Conservation (phyloP, 805 yeast genomes). For the Cyberlindnera xishuangbannaensis region DNA sequence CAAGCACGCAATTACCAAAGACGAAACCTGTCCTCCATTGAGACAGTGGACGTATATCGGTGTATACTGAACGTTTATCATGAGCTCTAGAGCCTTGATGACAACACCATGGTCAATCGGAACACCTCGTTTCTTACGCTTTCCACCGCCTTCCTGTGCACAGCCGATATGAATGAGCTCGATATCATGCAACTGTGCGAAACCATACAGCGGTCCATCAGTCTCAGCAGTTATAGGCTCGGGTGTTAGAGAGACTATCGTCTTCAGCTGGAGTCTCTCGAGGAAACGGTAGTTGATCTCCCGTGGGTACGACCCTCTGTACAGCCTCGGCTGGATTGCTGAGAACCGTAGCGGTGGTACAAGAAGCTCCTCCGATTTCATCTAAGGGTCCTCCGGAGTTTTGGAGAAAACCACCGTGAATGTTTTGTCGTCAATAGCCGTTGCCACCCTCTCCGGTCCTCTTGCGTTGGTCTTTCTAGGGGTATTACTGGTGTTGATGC, state of each 20-base stretch:
- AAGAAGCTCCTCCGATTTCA: conserved; percentile 17
- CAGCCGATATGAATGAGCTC: conserved; percentile 61
- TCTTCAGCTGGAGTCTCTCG: conserved; percentile 55
- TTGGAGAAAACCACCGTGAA: too few relatives aligned
- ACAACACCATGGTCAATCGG: conserved; percentile 69
- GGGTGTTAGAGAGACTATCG: conserved; percentile 78
- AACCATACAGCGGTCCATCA: conserved; percentile 46
- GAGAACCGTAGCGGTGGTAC: conserved; percentile 81
- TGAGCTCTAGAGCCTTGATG: conserved; percentile 49
- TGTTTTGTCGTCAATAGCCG: too few relatives aligned
- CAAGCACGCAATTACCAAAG: conserved; percentile 79
- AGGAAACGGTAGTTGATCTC: conserved; percentile 66
- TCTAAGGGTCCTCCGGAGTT: too few relatives aligned
- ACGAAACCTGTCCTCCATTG: conserved; percentile 85
- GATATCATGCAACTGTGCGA: conserved; percentile 52
- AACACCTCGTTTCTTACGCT: conserved; percentile 77
- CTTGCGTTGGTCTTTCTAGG: not conserved
- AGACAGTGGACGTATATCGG: conserved; percentile 84
- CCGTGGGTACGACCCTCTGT: conserved; percentile 85
- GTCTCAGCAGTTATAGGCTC: conserved; percentile 52
- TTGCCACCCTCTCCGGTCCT: not conserved
- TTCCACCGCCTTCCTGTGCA: conserved; percentile 44
- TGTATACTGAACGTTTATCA: conserved; percentile 51
- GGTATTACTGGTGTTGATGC: not conserved
- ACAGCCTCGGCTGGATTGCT: conserved; percentile 60